These are phyloP conservation scores for Solanum chmielewskii DNA, from an alignment of 257 asterid genomes.

Conservation along the genomic window DNA sequence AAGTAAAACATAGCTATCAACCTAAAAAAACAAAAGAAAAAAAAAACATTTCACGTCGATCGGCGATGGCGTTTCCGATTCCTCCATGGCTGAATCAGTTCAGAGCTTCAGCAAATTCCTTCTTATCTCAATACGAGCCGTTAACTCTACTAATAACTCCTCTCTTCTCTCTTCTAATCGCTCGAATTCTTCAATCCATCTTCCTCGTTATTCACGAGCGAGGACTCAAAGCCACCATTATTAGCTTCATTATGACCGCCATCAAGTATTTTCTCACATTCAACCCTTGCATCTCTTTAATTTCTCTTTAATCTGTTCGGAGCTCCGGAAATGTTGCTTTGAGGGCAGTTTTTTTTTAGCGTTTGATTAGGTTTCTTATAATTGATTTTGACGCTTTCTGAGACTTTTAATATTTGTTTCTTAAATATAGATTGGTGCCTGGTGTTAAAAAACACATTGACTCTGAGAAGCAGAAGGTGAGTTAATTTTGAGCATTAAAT, in stretches of 20 bases:
- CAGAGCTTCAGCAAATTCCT: conserved; percentile 53
- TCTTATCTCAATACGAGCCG: conserved; percentile 59
- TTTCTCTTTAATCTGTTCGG: neutral
- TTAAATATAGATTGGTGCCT: conserved; percentile 58
- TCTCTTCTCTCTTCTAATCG: conserved; percentile 34
- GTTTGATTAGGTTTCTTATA: neutral
- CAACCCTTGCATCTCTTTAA: neutral
- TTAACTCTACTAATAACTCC: conserved; percentile 44
- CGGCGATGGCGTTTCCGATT: conserved; percentile 34
- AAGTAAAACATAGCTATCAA: neutral
- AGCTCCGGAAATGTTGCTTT: neutral
- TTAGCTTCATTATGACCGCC: conserved; percentile 39
- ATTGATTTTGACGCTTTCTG: neutral
- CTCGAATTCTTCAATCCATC: conserved; percentile 36
- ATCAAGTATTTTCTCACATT: conserved; percentile 42
- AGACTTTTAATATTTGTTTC: neutral
- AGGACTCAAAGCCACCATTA: conserved; percentile 51
- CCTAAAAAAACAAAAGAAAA: neutral
- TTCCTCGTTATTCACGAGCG: conserved; percentile 35
- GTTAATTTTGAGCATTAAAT: neutral
- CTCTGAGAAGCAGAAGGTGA: conserved; percentile 81
- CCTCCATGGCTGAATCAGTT: conserved; percentile 24
- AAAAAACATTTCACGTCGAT: neutral
- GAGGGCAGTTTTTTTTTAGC: neutral
- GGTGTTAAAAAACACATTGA: conserved; percentile 69